Base-by-base conservation (phyloP, 371 early-diverging fungal genomes). In the Mucor sp. region DNA sequence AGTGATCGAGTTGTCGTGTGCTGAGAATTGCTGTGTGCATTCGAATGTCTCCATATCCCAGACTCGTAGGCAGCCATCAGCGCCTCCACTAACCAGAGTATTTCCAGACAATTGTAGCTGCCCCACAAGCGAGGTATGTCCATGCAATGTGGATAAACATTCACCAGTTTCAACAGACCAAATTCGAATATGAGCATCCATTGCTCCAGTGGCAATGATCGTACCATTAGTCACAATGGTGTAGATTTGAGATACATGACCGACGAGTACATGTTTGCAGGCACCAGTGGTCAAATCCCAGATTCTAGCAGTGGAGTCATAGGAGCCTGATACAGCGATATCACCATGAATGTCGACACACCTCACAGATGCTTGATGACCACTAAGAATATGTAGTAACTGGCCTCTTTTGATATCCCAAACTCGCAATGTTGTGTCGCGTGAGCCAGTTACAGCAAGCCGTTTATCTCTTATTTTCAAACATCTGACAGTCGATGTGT, bases 401-500 rank as follows among this genome's bases (percentile, higher is more conserved):
- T 81, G 79, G 50, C 87, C 89, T 28, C 90, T 89, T 53, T 89
- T 84, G n/a, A 93, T 87, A 71, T 89, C 89, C 87, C 94, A 95
- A 23, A 94, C 93, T 12, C 94, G 85, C 6, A 95, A 72, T 2
- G 92, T 92, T 2, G 92, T 88, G 74, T 98, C 97, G 35, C 97
- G 83, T 9, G 95, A 94, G 6, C 97, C 99, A 4, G 94, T 93
- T 15, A 97, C 90, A 19, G 94, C 88, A 33, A 90, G 78, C 28
- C 74, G 77, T 62, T 87, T 84, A 65, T 83, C 83, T 64, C 89
- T 78, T 60, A 94, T 85, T 68, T 92, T 90, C 37, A 98, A 69
- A 68, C 93, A 94, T 28, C 97, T 85, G 19, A 98, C 92, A 11
- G 97, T 97, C 1, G 93, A 93, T 17, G 91, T 91, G 66, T 98